Evolutionary conservation across 176 grass and related monocot genomes (phyloP).

Genomic region (Tillandsia fasciculata): DNA sequence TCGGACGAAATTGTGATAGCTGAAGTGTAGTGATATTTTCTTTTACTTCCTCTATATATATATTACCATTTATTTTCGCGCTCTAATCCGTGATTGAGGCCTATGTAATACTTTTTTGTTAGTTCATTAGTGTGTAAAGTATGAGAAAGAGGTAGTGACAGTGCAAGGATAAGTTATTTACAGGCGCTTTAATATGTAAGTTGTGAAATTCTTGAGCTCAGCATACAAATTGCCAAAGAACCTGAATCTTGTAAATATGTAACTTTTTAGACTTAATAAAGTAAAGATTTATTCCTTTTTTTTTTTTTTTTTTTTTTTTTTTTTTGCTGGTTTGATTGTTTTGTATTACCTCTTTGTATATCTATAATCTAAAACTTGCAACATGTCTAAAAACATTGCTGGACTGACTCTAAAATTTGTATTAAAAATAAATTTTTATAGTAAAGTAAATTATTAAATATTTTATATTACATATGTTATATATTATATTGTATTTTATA

Average conservation of each 20-base stretch:
- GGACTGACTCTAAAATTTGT: no score
- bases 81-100: background rate
- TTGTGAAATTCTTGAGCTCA: background rate
- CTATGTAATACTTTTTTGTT: background rate
- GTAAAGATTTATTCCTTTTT: no score
- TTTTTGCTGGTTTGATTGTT: no score
- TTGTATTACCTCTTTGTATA: no score
- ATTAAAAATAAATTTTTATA: no score
- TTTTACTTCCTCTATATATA: background rate
- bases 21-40: slow-evolving; percentile 28
- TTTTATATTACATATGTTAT: no score
- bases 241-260: background rate
- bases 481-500: no score
- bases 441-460: no score
- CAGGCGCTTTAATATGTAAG: background rate
- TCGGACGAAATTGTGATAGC: slow-evolving; percentile 38
- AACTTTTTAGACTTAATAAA: background rate
- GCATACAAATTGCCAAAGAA: no score
- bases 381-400: no score
- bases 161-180: background rate
- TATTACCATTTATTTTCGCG: background rate
- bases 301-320: no score
- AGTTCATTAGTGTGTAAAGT: background rate
- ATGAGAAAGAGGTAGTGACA: background rate
- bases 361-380: no score